Conservation (phyloP, 164 flowering plant genomes). For the Vitis riparia region DNA sequence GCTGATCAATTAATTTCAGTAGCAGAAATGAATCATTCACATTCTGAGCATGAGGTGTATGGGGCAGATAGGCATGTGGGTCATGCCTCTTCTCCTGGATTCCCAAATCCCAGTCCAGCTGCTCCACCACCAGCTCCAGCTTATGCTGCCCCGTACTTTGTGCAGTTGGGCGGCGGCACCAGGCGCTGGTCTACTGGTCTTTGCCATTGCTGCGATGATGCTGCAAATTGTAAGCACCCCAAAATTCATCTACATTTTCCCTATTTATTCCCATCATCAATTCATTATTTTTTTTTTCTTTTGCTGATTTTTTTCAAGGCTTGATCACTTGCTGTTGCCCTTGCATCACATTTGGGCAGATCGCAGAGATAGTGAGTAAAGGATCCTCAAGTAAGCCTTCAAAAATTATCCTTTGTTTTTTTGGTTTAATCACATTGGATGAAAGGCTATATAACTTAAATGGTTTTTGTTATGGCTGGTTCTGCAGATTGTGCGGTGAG, state of each 20-base stretch:
- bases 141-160: not conserved
- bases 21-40: conserved; percentile 7
- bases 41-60: not conserved
- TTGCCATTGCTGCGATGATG: conserved; percentile 54
- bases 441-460: too few species aligned
- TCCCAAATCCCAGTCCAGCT: conserved; percentile 4
- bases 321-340: conserved; percentile 50
- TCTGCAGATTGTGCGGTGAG: conserved; percentile 36
- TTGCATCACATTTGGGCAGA: conserved; percentile 57
- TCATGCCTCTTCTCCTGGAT: not conserved
- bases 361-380: conserved; percentile 39
- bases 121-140: conserved; percentile 1
- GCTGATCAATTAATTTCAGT: too few species aligned
- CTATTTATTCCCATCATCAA: not conserved
- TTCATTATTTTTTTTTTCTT: not conserved
- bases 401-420: too few species aligned
- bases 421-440: too few species aligned
- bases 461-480: not conserved
- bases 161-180: not conserved
- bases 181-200: conserved; percentile 48
- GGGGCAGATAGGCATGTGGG: not conserved
- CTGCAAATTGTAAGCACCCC: conserved; percentile 40
- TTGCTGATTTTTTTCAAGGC: conserved; percentile 14
- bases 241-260: not conserved
- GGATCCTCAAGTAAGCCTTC: conserved; percentile 33